Evolutionary conservation across 2,329 filamentous ascomycete species (phyloP).

Genomic region (Tolypocladium sp.): DNA sequence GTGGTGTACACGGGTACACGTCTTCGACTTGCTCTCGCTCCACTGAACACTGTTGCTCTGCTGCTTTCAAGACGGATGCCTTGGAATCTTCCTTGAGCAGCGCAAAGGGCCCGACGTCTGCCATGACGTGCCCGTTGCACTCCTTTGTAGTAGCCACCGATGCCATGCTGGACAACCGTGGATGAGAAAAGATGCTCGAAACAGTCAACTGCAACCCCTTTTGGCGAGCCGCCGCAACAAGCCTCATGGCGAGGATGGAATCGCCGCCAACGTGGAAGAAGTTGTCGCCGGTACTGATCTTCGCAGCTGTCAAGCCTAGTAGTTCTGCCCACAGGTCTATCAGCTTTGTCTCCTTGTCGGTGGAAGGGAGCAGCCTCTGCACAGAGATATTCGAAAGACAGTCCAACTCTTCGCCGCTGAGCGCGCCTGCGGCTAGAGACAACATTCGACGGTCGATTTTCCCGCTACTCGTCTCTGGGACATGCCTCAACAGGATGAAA

Average conservation of each 20-base stretch:
- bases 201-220: conserved; percentile 28
- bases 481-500: conserved; percentile 21
- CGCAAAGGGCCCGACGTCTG: background rate
- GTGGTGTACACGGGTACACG: conserved; percentile 38
- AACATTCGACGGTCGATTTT: background rate
- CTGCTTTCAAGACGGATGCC: background rate
- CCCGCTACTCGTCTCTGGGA: background rate
- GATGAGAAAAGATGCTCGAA: conserved; percentile 27
- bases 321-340: conserved; percentile 3
- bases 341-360: background rate
- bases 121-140: no score
- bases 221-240: conserved; percentile 19
- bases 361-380: background rate
- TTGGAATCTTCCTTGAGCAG: background rate
- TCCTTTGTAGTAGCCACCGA: background rate
- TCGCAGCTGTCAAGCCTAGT: conserved; percentile 1
- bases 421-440: background rate
- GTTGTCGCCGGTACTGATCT: conserved; percentile 29
- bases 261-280: conserved; percentile 39
- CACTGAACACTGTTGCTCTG: conserved; percentile 1
- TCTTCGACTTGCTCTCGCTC: conserved; percentile 26
- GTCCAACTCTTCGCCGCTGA: background rate
- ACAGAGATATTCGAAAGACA: background rate
- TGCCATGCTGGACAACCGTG: conserved; percentile 1
- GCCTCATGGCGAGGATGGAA: conserved; percentile 36